Base-by-base conservation (phyloP, 225 moss, liverwort and hornwort genomes). In the Marchantia polymorpha region DNA sequence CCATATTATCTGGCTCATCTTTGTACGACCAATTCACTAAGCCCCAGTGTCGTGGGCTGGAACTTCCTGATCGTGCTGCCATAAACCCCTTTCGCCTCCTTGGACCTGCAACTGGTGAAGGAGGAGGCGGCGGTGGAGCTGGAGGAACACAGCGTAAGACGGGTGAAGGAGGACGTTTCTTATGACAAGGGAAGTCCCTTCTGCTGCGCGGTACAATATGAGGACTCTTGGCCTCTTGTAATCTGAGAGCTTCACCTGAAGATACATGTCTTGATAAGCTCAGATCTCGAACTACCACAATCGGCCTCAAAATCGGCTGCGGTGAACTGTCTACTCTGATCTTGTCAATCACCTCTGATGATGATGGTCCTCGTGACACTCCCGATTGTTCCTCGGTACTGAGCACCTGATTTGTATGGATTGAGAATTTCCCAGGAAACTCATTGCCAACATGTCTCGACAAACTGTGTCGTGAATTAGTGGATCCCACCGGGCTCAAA, bases 41-140 rank as follows among this genome's bases (percentile, higher is more conserved):
- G 39, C 94, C 94, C 92, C 92, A 95, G 64, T 95, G 90, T 54
- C 94, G 91, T 16, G 94, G 94, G 74, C 94, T 95, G 25, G 94
- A 95, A 83, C 94, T 95, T 81, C 94, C 94, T 31, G 94, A 95
- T 52, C 94, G 86, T 73, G 94, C 94, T 76, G 92, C 88, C 94
- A 95, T 95, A 78, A 92, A 90, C 26, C 94, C 92, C 69, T 90
- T 95, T 72, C 94, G 86, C 80, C 94, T 90, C 82, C 89, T 92
- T 16, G 88, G 90, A n/a, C 92, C 91, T 76, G 94, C 90, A 52
- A 95, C 94, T 52, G 92, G 94, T 7, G 94, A 95, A 76, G 94
- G 94, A 61, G 94, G 94, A 83, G 94, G 94, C 47, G 94, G 94
- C 52, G 94, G 94, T 74, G 94, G 94, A 79, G 94, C 92, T 82